phyloP scores from a whole-genome alignment of 768 basidiomycete species.

The Crucibulum laeve region DNA sequence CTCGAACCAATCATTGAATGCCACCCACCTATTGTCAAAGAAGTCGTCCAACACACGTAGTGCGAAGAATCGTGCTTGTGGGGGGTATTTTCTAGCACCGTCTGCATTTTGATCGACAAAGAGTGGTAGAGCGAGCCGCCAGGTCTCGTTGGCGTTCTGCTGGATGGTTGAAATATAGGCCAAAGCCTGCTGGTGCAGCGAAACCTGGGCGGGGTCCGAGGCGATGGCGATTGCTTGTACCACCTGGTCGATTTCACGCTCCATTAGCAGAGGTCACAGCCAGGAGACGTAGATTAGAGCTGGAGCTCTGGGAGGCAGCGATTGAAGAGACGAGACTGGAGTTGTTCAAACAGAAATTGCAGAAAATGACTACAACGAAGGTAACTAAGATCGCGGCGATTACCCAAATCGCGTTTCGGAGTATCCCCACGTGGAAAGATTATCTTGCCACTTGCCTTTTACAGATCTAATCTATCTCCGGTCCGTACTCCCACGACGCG shows the following conservation, averaged over 20 bases:
- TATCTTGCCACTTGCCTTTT: not conserved
- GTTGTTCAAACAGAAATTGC: not conserved
- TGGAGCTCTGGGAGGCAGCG: not conserved
- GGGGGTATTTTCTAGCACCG: constrained; percentile 62
- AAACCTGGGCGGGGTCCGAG: constrained; percentile 67
- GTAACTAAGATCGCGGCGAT: constrained; percentile 3
- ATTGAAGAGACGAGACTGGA: constrained; percentile 1
- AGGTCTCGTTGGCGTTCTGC: constrained; percentile 68
- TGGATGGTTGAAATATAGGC: constrained; percentile 77
- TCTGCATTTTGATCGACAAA: constrained; percentile 61
- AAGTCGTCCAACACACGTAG: constrained; percentile 79
- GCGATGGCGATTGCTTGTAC: constrained; percentile 88
- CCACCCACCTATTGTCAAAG: constrained; percentile 73
- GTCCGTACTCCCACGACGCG: too few relatives aligned
- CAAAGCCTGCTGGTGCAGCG: constrained; percentile 82
- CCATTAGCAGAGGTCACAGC: constrained; percentile 38
- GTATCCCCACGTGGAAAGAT: not conserved
- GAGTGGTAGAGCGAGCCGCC: constrained; percentile 76
- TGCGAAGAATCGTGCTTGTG: constrained; percentile 77
- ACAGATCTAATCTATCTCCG: not conserved
- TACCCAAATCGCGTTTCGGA: not conserved
- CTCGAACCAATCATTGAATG: too few relatives aligned
- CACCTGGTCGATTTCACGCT: constrained; percentile 70
- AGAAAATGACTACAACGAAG: constrained; percentile 2
- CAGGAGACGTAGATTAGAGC: not conserved